Conservation (phyloP, 75 land plant genomes). For the Sequoia sempervirens region DNA sequence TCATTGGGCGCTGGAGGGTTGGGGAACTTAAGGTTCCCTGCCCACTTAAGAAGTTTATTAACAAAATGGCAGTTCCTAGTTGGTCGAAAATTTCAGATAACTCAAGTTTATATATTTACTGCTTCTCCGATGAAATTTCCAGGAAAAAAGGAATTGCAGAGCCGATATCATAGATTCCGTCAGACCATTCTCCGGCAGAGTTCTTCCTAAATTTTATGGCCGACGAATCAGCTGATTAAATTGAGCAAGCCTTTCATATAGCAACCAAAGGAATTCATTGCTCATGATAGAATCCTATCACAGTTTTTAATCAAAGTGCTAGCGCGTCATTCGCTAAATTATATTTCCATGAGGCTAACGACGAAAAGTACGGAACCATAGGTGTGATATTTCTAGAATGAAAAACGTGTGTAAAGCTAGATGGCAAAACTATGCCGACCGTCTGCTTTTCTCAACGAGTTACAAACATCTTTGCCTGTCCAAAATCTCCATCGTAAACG, state of each 20-base stretch:
- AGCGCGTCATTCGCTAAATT: neutral
- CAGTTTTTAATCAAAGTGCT: neutral
- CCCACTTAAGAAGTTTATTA: neutral
- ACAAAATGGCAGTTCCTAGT: neutral
- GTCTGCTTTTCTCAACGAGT: neutral
- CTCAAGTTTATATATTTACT: neutral
- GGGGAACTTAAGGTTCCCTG: neutral
- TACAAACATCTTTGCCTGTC: neutral
- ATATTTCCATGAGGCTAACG: neutral
- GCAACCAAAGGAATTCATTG: neutral
- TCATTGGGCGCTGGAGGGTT: neutral
- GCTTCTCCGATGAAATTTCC: neutral
- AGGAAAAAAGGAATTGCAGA: neutral
- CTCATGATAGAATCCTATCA: neutral
- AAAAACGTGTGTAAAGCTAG: neutral
- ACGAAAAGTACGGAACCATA: neutral
- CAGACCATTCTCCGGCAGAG: neutral
- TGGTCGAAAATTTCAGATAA: neutral
- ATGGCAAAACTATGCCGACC: neutral
- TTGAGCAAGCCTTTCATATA: neutral
- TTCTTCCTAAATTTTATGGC: neutral
- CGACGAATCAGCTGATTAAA: neutral
- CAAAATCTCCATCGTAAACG: neutral
- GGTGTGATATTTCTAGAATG: neutral
- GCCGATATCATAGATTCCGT: neutral